Evolutionary conservation across 2,329 filamentous ascomycete genomes (phyloP).

Genomic region (Fusarium drepaniforme): DNA sequence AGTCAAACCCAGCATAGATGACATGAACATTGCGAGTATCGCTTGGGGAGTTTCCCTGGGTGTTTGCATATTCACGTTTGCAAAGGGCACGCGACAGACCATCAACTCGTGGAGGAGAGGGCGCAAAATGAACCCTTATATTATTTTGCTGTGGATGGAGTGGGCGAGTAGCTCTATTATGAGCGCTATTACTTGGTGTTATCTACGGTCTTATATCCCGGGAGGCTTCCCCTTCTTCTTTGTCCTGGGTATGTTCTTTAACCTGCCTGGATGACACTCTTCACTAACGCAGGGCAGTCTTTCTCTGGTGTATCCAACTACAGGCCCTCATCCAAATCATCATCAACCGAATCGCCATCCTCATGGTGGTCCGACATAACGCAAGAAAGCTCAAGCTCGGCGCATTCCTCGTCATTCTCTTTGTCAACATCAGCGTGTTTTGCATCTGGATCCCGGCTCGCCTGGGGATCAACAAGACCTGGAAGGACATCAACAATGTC

Average conservation of each 20-base stretch:
- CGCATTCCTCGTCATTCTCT: constrained; percentile 57
- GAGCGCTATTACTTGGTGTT: constrained; percentile 44
- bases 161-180: constrained; percentile 42
- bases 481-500: constrained; percentile 59
- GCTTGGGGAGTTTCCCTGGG: constrained; percentile 44
- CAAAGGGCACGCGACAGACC: constrained; percentile 39
- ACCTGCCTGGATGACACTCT: background rate
- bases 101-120: constrained; percentile 41
- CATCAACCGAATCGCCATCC: constrained; percentile 65
- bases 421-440: constrained; percentile 65
- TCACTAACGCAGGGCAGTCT: constrained; percentile 25
- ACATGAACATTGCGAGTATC: constrained; percentile 46
- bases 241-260: constrained; percentile 22
- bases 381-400: constrained; percentile 57
- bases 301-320: constrained; percentile 57
- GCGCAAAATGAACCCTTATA: constrained; percentile 35
- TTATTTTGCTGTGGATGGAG: constrained; percentile 42
- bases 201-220: constrained; percentile 38
- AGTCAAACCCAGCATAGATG: constrained; percentile 30
- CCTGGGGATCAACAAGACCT: constrained; percentile 55
- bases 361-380: constrained; percentile 55
- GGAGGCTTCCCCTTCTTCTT: constrained; percentile 44
- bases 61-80: constrained; percentile 41
- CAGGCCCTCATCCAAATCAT: constrained; percentile 68
- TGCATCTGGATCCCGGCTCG: constrained; percentile 67